A percentile compares a stretch with the other conserved stretches of the same genome.
Conservation (phyloP, 306 rosid genomes). For the Quercus suber region DNA sequence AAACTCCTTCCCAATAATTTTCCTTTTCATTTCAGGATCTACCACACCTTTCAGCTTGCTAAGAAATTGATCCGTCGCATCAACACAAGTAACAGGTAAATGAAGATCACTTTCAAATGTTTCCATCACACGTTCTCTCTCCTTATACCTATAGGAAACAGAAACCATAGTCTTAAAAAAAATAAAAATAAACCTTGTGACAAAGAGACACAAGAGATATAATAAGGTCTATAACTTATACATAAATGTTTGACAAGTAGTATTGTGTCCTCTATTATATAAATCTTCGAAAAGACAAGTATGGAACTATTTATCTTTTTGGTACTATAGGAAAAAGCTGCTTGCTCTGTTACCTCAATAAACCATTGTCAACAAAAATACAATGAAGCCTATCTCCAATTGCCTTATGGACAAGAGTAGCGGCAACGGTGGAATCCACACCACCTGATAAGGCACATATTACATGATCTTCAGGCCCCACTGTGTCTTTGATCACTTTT, state of each 20-base stretch:
- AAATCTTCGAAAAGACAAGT: background rate
- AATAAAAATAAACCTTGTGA: background rate
- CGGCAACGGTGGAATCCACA: conserved; percentile 97
- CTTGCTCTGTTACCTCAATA: conserved; percentile 59
- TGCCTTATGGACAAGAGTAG: conserved; percentile 88
- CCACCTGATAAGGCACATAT: conserved; percentile 96
- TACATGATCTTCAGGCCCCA: conserved; percentile 65
- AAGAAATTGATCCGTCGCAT: conserved; percentile 71
- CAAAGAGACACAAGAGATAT: background rate
- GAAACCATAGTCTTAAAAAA: background rate
- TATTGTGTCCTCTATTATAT: background rate
- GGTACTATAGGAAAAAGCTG: background rate
- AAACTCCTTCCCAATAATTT: conserved; percentile 91
- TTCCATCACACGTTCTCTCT: conserved; percentile 83
- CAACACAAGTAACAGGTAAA: conserved; percentile 79
- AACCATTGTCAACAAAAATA: conserved; percentile 90
- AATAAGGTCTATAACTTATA: background rate
- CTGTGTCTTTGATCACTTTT: conserved; percentile 56
- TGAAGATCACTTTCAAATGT: conserved; percentile 89
- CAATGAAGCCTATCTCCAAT: conserved; percentile 95
- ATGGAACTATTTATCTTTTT: background rate
- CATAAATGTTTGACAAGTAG: background rate
- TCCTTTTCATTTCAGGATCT: conserved; percentile 91
- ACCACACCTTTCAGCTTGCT: conserved; percentile 72
- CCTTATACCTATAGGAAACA: conserved; percentile 60